Conservation (phyloP, 192 early-diverging fungal genomes). For the Pilobolus umbonatus region DNA sequence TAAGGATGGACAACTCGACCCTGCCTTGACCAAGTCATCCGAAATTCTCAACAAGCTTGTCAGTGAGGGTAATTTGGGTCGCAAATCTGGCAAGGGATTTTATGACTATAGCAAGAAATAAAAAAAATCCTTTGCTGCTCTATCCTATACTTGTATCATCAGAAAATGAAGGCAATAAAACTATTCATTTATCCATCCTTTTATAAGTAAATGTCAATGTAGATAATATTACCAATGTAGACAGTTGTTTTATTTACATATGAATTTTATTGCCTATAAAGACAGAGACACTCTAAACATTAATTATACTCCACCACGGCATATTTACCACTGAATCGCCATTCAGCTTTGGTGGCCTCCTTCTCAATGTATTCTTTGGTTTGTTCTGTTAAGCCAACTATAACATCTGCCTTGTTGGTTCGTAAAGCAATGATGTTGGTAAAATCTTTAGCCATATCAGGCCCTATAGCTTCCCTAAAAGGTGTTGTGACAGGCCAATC, state of each 20-base stretch:
- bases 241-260: too few relatives aligned
- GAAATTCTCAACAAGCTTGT: slow-evolving; percentile 71
- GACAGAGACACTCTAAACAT: not conserved
- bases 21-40: slow-evolving; percentile 71
- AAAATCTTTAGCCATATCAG: slow-evolving; percentile 46
- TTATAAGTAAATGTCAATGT: too few relatives aligned
- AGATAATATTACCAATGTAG: too few relatives aligned
- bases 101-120: slow-evolving; percentile 60
- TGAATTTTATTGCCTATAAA: not conserved
- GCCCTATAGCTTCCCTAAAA: slow-evolving; percentile 82
- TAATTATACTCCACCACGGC: slow-evolving; percentile 53
- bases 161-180: not conserved
- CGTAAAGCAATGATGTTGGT: slow-evolving; percentile 73
- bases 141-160: not conserved
- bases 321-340: slow-evolving; percentile 70
- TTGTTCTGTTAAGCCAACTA: slow-evolving; percentile 62
- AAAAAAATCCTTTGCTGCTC: not conserved
- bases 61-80: slow-evolving; percentile 66
- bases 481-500: slow-evolving; percentile 79
- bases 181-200: not conserved
- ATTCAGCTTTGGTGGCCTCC: slow-evolving; percentile 42
- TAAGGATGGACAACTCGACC: slow-evolving; percentile 73
- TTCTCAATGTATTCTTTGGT: slow-evolving; percentile 48
- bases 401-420: slow-evolving; percentile 85
- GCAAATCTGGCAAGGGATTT: slow-evolving; percentile 85